Percentiles rank a stretch among this genome's conserved stretches.
phyloP scores from a whole-genome alignment of 306 rosid species.

The Astragalus membranaceus region DNA sequence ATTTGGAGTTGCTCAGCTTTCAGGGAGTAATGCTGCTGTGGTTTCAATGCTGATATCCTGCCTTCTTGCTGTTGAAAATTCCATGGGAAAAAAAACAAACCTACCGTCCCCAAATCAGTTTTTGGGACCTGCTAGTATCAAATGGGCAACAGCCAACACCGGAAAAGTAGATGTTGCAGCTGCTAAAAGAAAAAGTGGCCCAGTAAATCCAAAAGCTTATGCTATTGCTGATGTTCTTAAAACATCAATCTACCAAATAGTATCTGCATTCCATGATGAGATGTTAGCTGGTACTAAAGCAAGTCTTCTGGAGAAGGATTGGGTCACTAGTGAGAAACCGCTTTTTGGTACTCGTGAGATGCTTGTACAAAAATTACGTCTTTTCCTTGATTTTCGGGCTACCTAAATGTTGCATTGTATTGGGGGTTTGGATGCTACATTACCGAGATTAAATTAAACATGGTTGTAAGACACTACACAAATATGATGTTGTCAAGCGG shows the following conservation, averaged over 20 bases:
- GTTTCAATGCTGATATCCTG: constrained; percentile 71
- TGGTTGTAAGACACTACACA: constrained; percentile 20
- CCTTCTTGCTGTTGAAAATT: constrained; percentile 79
- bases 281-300: constrained; percentile 73
- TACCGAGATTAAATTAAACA: neutral
- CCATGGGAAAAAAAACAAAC: constrained; percentile 87
- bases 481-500: constrained; percentile 21
- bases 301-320: constrained; percentile 77
- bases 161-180: constrained; percentile 50
- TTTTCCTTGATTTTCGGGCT: constrained; percentile 75
- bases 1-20: constrained; percentile 84
- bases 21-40: constrained; percentile 79
- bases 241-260: constrained; percentile 71
- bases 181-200: constrained; percentile 60
- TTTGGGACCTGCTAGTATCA: constrained; percentile 71
- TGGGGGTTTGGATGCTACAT: constrained; percentile 15
- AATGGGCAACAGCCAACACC: constrained; percentile 62
- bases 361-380: constrained; percentile 55
- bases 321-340: constrained; percentile 54
- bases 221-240: constrained; percentile 75
- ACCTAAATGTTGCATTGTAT: constrained; percentile 27
- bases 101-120: constrained; percentile 51
- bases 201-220: constrained; percentile 66
- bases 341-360: constrained; percentile 59
- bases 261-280: constrained; percentile 72